Base-by-base conservation (phyloP, 768 basidiomycete species). In the Filobasidium wieringae region DNA sequence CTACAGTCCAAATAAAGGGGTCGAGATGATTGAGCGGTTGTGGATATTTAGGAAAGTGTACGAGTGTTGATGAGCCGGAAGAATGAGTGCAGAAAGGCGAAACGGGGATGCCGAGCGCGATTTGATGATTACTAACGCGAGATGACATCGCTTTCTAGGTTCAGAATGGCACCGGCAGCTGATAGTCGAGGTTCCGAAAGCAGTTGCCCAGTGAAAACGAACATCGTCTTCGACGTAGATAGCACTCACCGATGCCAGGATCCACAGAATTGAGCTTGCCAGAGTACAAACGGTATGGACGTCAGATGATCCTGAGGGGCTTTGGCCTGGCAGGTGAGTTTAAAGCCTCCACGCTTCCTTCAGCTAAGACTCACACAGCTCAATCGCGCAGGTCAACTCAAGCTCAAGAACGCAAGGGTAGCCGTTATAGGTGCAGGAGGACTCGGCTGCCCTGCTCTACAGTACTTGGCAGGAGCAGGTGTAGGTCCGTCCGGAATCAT, bases 381-480 rank as follows among this genome's bases (percentile, higher is more conserved):
- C 11, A 5, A 40, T 33, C 17, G 8, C 6, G 7, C 54, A 92
- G 93, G 87, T 19, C 93, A 97, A 72, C 72, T 90, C 39, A 88
- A 84, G 71, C 77, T 99, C 9, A 82, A 82, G 59, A 66, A 77
- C 7, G 81, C 90, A 0, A 83, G 84, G 2, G 83, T 92, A 1
- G 83, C 83, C 15, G 88, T 97, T 3, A 81, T 96, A 3, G 95
- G 95, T 27, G 95, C 92, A 15, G 95, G 95, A 0, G 95, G 95
- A 8, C 79, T 99, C 12, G 95, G 95, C 11, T 97, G 95, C 72
- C 91, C 95, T 47, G 88, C 88, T 37, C 78, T 99, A 45, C 89
- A 95, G 68, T 95, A 97, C 72, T 81, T 99, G 11, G 88, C 83
- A 4, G 88, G 89, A 7, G 86, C 88, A 14, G 95, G 95, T 26